Base-by-base conservation (phyloP, 2,329 filamentous ascomycete genomes). In the Aspergillus glaucus region DNA sequence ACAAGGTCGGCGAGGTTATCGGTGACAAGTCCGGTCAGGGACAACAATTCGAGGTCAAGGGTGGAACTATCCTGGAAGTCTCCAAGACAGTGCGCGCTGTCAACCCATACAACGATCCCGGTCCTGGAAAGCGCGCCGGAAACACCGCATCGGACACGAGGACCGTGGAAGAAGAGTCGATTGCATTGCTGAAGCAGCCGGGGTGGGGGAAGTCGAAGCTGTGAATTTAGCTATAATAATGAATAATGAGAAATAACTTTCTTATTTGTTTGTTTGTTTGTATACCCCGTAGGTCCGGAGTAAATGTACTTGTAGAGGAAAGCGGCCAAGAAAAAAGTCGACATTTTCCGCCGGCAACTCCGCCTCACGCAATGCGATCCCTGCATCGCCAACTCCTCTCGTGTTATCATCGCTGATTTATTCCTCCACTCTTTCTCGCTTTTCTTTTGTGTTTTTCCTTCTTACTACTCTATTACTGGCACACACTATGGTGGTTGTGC, bases 21-120 rank as follows among this genome's bases (percentile, higher is more conserved):
- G 65, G 65, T 2, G 61, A 68, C 49, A 57, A 56, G 32, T 55
- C 56, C 8, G 62, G 62, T n/a, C 53, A 54, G 19, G 66, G 60
- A 1, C 55, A 49, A 6, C 60, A 62, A 39, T 68, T 65, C 45
- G 55, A 50, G 3, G 60, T 80, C 39, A 61, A 60, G 2, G 78
- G 75, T 3, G 78, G 79, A 0, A 76, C 71, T 14, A 71, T 82
- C 14, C 57, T 83, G 39, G 80, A 84, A 62, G 77, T 84, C 1
- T 74, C 76, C 3, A 76, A 77, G 56, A 72, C 72, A 36, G 77
- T 78, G 43, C 70, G 80, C 42, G 62, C 66, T 39, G 79, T 83
- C 1, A 65, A 67, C 50, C 63, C 69, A 50, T 73, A 73, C 46
- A 77, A 78, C 51, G 79, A 82, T 59, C 75, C 77, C 0, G 79